Base-by-base conservation (phyloP, 129 eudicot species). In the Flaveria brownii region DNA sequence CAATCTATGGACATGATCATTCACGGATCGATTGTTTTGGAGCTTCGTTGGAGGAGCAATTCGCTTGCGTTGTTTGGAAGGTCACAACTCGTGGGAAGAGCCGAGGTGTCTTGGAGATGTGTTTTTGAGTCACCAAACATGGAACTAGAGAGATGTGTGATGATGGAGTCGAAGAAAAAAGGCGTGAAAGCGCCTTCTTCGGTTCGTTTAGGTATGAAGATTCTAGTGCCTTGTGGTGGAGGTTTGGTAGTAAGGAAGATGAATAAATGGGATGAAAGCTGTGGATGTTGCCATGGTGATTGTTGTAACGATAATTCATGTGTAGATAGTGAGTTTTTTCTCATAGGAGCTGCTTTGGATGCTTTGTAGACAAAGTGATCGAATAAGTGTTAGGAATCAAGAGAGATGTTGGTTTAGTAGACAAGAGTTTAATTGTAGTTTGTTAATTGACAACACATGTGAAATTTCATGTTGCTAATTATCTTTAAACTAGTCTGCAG, bases 51-150 rank as follows among this genome's bases (percentile, higher is more conserved):
- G 42, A 77, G 87, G 52, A 78, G 70, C 54, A 70, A 52, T 8
- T 36, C 68, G 2, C 8, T 20, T 18, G 33, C 88, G 5, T 28
- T 79, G 41, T 68, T 88, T 17, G 75, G 90, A 65, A 82, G 83
- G 73, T 92, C 97, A 6, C 84, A 79, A 3, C 84, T 85, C 4
- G 6, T 89, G 45, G 97, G 89, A 16, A 82, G 82, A 70, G 85
- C 85, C 22, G 86, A 87, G 69, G 43, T 87, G 39, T 82, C 91
- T 4, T 89, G 91, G 97, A 82, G 71, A 70, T 81, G 18, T 15
- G 87, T 81, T 26, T 73, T 73, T 1, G 92, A 83, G 13, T 82
- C 95, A 3, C 79, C 82, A 26, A 77, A 72, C 75, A 71, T 87
- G 86, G 82, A 81, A 69, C 65, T 77, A 5, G 83, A 87, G 83